Evolutionary conservation across 2,329 filamentous ascomycete species (phyloP), one percentile per base, ranked within the genome.

Genomic region (Ophiostoma montium): DNA sequence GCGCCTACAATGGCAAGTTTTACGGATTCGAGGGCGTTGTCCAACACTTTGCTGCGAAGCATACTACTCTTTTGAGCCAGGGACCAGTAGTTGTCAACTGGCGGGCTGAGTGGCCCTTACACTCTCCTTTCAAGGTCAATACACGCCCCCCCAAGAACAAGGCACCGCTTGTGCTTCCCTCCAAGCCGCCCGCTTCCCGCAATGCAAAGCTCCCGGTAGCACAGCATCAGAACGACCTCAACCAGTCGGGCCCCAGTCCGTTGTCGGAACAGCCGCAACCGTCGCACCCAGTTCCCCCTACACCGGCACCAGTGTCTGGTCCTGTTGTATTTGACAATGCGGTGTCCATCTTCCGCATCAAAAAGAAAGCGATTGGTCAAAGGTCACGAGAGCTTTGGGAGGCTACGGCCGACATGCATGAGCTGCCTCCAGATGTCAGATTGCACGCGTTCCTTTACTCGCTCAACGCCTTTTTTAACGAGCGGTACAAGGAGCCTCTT

Each of bases 31-130:
- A 90, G 63, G 80, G 80, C 9, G 77, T 90, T 27, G 75, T 90
- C 42, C 86, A 92, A 60, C 86, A 94, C 62, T 90, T 81, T 60
- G 84, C 84, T 50, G 84, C 84, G 36, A 92, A 90, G 62, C 86
- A 92, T 60, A 88, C 84, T 39, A 77, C 63, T 50, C 64, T 70
- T 13, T 76, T 90, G 50, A 87, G 82, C 61, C 63, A 74, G 50
- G 85, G 84, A 45, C 86, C 76, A 57, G 68, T 84, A 43, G 77
- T 88, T 39, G 83, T 90, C 15, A 72, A 83, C 58, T 94, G 86
- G 86, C 78, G 80, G 61, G 76, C 84, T 3, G 82, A 87, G 60
- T 94, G 86, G 86, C 85, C 86, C 38, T 75, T 80, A 55, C 68
- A 76, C 30, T 74, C 82, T n/a, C 84, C 84, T 0, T 90, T 90